Evolutionary conservation across 345 rosid species (phyloP).

Genomic region (Crucihimalaya himalaica): DNA sequence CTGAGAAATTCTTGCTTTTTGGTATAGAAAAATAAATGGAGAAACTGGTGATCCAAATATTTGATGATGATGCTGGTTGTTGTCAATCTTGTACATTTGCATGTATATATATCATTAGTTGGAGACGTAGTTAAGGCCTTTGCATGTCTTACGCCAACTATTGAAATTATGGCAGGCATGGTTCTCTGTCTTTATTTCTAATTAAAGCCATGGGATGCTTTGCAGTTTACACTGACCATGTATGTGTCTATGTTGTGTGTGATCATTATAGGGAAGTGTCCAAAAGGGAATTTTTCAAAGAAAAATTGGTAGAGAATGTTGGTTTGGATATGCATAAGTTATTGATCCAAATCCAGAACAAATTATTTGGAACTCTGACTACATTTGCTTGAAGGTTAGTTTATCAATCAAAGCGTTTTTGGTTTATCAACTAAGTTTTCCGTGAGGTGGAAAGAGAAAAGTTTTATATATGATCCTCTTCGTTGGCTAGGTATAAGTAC

Average conservation of each 20-base stretch:
- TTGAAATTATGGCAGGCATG: background rate
- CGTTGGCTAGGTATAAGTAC: background rate
- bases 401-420: background rate
- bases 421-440: background rate
- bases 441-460: background rate
- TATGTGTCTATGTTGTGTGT: background rate
- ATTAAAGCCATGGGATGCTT: background rate
- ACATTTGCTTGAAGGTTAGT: conserved; percentile 1
- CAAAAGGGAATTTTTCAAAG: background rate
- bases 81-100: background rate
- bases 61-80: background rate
- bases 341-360: background rate
- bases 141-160: background rate
- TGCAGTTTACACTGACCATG: background rate
- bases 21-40: conserved; percentile 5
- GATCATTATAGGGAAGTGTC: background rate
- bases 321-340: background rate
- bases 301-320: background rate
- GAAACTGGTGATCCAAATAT: background rate
- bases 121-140: background rate
- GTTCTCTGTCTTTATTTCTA: background rate
- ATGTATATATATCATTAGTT: background rate
- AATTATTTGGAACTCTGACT: background rate
- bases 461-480: background rate
- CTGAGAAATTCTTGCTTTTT: background rate